Conservation (phyloP, 441 rosid species). For the Populus hybrid region DNA sequence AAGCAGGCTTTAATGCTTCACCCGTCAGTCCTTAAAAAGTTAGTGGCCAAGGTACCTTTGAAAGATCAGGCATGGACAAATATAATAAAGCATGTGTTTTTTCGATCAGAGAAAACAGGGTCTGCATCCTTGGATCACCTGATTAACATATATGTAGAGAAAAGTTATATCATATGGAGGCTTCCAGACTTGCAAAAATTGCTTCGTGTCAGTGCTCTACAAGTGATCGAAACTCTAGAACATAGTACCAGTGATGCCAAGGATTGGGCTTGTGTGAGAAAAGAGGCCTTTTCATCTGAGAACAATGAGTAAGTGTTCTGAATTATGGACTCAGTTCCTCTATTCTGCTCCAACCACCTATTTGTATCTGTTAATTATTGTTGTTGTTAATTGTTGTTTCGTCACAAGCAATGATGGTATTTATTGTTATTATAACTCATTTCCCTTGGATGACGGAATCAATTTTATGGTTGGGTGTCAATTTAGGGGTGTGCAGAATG, state of each 20-base stretch:
- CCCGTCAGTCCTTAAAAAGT: conserved; percentile 68
- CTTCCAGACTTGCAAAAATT: conserved; percentile 83
- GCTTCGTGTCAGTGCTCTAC: conserved; percentile 52
- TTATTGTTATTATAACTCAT: neutral
- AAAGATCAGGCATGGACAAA: conserved; percentile 75
- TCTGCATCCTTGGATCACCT: conserved; percentile 79
- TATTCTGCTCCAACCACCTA: neutral
- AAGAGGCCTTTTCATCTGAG: conserved; percentile 75
- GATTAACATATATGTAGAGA: conserved; percentile 68
- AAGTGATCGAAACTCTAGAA: conserved; percentile 54
- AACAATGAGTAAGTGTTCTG: conserved; percentile 68
- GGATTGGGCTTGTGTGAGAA: conserved; percentile 75
- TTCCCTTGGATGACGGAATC: neutral
- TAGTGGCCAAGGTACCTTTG: conserved; percentile 76
- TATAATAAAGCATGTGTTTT: conserved; percentile 59
- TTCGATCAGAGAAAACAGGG: conserved; percentile 59
- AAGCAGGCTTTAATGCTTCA: conserved; percentile 90
- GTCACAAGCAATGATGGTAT: neutral
- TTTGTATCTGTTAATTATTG: neutral
- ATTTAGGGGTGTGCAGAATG: neutral
- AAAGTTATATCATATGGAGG: conserved; percentile 83
- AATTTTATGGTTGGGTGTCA: neutral
- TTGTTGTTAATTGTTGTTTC: neutral
- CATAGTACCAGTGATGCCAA: conserved; percentile 50
- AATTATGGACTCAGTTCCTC: conserved; percentile 9